These are phyloP conservation scores for Aquilaria sinensis DNA, from an alignment of 345 rosid species.

Conservation along the genomic window DNA sequence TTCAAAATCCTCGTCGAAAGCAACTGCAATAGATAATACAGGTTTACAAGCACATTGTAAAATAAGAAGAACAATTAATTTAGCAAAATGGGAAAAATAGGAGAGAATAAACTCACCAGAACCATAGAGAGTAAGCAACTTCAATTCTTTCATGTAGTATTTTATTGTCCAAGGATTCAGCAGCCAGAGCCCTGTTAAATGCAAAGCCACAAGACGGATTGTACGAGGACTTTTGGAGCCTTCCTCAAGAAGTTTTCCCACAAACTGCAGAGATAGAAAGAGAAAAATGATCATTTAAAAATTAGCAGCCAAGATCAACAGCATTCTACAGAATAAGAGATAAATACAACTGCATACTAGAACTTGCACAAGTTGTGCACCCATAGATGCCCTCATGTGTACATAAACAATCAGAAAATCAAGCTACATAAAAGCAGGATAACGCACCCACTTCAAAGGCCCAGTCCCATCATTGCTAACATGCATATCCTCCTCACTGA, in stretches of 20 bases:
- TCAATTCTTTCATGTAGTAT: constrained; percentile 79
- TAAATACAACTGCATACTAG: neutral
- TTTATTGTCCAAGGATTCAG: constrained; percentile 61
- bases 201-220: constrained; percentile 91
- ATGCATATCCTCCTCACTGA: constrained; percentile 68
- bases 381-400: neutral
- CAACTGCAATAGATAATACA: constrained; percentile 42
- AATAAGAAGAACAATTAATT: neutral
- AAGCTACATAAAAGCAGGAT: neutral
- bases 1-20: constrained; percentile 99
- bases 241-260: constrained; percentile 77
- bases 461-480: constrained; percentile 42
- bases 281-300: neutral
- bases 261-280: constrained; percentile 45
- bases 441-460: constrained; percentile 87
- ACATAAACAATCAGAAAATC: neutral
- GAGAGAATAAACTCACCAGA: constrained; percentile 48
- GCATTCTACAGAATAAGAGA: too few relatives aligned
- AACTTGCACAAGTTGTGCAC: neutral
- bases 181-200: constrained; percentile 88
- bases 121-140: constrained; percentile 81
- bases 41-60: neutral
- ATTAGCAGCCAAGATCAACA: too few relatives aligned
- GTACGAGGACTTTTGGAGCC: constrained; percentile 96
- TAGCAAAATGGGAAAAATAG: constrained; percentile 6